phyloP scores from a whole-genome alignment of 2,329 filamentous ascomycete genomes.

The Coniochaeta sp. region DNA sequence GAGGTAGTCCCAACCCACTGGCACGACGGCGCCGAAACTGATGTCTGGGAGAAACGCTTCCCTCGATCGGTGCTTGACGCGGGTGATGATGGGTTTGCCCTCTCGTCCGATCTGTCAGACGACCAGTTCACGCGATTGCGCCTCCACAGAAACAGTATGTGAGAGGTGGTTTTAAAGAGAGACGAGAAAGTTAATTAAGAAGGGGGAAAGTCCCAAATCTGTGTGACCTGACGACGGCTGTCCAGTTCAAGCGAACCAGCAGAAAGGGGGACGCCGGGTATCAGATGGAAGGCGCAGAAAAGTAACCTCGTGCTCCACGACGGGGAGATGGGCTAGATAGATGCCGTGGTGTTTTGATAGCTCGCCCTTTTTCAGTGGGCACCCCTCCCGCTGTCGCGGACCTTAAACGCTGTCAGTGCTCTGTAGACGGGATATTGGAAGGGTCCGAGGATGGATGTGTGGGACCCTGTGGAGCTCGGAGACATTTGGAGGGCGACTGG shows the following conservation, averaged over 20 bases:
- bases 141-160: neutral
- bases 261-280: neutral
- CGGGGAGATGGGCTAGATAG: too few species aligned
- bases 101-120: neutral
- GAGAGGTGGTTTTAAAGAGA: neutral
- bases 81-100: neutral
- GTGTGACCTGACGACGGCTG: neutral
- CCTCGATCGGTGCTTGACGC: neutral
- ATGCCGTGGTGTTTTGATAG: neutral
- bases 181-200: neutral
- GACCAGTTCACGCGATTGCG: neutral
- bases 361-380: neutral
- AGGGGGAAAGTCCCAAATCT: neutral
- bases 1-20: neutral
- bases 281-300: neutral
- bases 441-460: neutral
- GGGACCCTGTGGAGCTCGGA: neutral
- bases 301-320: neutral
- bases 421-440: conserved; percentile 2
- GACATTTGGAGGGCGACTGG: neutral
- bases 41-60: neutral
- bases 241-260: neutral
- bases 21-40: neutral
- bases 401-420: neutral
- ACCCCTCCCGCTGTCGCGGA: neutral